phyloP scores from a whole-genome alignment of 2,329 filamentous ascomycete species.

The Cladorrhinum sp. region DNA sequence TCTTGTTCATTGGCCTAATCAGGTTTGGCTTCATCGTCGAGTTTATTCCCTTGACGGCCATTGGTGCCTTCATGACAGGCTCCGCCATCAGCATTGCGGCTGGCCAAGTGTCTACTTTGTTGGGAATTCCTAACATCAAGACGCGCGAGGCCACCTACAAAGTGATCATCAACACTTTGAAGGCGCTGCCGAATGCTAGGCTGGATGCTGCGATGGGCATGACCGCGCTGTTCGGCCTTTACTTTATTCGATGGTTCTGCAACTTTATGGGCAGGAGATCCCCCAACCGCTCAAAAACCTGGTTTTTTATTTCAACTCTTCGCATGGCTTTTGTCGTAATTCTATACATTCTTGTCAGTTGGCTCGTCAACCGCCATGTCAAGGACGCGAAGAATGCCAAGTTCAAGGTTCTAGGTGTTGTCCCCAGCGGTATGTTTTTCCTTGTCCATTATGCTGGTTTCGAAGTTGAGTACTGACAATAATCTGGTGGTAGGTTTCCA shows the following conservation, averaged over 20 bases:
- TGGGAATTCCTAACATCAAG: slow-evolving; percentile 42
- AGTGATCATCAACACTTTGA: slow-evolving; percentile 44
- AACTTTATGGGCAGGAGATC: slow-evolving; percentile 57
- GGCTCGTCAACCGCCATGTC: slow-evolving; percentile 68
- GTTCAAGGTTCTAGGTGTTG: slow-evolving; percentile 69
- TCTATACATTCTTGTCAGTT: slow-evolving; percentile 85
- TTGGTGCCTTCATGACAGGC: slow-evolving; percentile 50
- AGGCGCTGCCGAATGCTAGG: slow-evolving; percentile 41
- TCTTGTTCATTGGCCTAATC: slow-evolving; percentile 45
- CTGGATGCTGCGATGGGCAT: slow-evolving; percentile 72
- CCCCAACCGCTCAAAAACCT: slow-evolving; percentile 59
- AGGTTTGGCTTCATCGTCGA: slow-evolving; percentile 51
- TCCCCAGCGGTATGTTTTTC: slow-evolving; percentile 64
- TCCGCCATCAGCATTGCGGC: slow-evolving; percentile 50
- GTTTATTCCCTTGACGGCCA: slow-evolving; percentile 49
- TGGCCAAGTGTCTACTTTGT: slow-evolving; percentile 43
- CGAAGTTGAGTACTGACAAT: slow-evolving; percentile 6
- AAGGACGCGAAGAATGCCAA: slow-evolving; percentile 48
- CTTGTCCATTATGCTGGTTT: not conserved
- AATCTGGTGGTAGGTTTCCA: slow-evolving; percentile 61
- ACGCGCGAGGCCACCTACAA: slow-evolving; percentile 44
- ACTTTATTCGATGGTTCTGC: slow-evolving; percentile 60
- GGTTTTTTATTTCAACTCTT: slow-evolving; percentile 72
- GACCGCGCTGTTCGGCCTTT: slow-evolving; percentile 63
- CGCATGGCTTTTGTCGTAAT: slow-evolving; percentile 71